Percentiles rank a stretch among this genome's conserved stretches.
phyloP scores from a whole-genome alignment of 208 protist genomes.

The Borovskyia barvae region DNA sequence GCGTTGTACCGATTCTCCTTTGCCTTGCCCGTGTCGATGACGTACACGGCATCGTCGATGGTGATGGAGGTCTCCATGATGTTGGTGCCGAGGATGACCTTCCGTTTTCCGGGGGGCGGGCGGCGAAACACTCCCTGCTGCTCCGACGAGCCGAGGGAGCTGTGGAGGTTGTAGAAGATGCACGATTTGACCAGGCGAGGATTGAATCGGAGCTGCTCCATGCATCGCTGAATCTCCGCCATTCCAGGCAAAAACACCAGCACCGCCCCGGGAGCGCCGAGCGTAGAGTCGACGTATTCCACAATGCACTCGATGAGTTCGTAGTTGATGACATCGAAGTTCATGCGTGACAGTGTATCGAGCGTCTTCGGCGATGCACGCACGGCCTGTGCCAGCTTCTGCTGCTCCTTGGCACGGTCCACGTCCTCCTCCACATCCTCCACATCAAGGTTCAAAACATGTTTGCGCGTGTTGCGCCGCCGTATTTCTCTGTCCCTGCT shows the following conservation, averaged over 20 bases:
- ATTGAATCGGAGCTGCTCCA: conserved; percentile 81
- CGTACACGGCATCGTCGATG: conserved; percentile 96
- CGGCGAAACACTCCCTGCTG: conserved; percentile 93
- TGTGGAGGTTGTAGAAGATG: conserved; percentile 93
- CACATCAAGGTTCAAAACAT: conserved; percentile 49
- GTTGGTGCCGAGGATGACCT: conserved; percentile 96
- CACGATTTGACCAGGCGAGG: conserved; percentile 37
- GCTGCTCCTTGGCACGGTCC: conserved; percentile 41
- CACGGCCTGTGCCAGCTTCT: conserved; percentile 37
- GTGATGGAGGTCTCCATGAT: conserved; percentile 98
- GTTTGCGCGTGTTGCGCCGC: conserved; percentile 74
- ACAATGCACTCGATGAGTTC: conserved; percentile 93
- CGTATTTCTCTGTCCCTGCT: conserved; percentile 37
- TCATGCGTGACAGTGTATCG: conserved; percentile 76
- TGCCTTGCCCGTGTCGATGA: conserved; percentile 96
- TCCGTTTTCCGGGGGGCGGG: conserved; percentile 86
- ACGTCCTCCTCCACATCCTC: conserved; percentile 65
- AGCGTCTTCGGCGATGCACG: conserved; percentile 55
- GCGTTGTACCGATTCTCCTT: conserved; percentile 95
- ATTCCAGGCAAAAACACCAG: conserved; percentile 97
- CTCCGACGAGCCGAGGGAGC: conserved; percentile 86
- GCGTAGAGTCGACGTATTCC: conserved; percentile 67
- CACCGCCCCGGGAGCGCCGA: conserved; percentile 80
- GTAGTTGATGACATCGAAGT: conserved; percentile 93
- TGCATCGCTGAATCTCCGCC: conserved; percentile 90